Evolutionary conservation across 2,329 filamentous ascomycete species (phyloP).

Genomic region (Aphanoascus verrucosus): DNA sequence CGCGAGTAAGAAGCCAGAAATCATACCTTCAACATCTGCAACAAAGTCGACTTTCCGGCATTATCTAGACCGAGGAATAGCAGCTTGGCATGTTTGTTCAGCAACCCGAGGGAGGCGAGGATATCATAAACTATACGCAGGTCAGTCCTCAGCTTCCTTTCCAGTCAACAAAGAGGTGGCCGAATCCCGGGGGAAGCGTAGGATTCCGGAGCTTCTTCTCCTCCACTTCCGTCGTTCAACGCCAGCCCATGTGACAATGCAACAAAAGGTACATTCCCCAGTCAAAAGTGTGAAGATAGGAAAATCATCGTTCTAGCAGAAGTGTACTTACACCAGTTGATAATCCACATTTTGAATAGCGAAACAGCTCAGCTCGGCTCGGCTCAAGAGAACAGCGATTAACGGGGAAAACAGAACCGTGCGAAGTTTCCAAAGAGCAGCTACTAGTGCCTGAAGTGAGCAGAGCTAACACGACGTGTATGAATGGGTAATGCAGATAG

Average conservation of each 20-base stretch:
- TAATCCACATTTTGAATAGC: conserved; percentile 64
- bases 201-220: neutral
- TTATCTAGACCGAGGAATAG: conserved; percentile 90
- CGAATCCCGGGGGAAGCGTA: neutral
- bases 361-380: neutral
- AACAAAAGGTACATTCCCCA: neutral
- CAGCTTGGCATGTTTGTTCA: conserved; percentile 94
- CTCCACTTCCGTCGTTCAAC: neutral
- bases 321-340: conserved; percentile 73
- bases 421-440: too few relatives aligned
- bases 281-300: too few relatives aligned
- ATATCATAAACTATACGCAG: conserved; percentile 68
- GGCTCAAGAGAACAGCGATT: too few relatives aligned
- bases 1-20: neutral
- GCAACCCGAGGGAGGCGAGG: conserved; percentile 71
- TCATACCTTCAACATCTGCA: conserved; percentile 88
- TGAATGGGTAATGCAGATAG: neutral
- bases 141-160: conserved; percentile 8
- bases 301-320: neutral
- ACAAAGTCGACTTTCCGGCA: conserved; percentile 83
- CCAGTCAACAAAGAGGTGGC: neutral
- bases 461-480: neutral
- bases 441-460: too few relatives aligned
- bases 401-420: too few relatives aligned
- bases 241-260: neutral